A percentile compares a stretch with the other conserved stretches of the same genome.
Evolutionary conservation across 2,329 filamentous ascomycete species (phyloP).

Genomic region (Aspergillus felis): DNA sequence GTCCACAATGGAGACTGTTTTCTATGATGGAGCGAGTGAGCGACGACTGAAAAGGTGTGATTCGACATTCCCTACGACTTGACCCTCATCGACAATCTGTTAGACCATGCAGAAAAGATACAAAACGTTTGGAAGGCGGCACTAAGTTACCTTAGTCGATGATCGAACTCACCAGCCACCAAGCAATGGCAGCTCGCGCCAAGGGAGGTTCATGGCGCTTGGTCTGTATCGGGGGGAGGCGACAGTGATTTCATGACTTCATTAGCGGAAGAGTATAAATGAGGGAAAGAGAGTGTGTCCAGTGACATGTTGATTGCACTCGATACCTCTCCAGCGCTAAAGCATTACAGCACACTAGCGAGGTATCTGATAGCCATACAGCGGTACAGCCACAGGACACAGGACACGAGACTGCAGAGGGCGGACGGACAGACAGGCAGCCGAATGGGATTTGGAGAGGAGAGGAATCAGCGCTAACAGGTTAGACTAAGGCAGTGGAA

Average conservation of each 20-base stretch:
- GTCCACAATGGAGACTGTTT: background rate
- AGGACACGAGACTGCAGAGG: too few species aligned
- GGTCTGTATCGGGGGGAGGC: slow-evolving; percentile 5
- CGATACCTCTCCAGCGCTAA: slow-evolving; percentile 19
- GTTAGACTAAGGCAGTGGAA: background rate
- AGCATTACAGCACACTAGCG: background rate
- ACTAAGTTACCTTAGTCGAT: slow-evolving; percentile 12
- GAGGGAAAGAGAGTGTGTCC: slow-evolving; percentile 14
- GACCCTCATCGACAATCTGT: slow-evolving; percentile 1
- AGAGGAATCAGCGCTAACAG: background rate
- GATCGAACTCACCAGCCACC: slow-evolving; percentile 30
- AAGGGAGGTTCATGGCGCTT: slow-evolving; percentile 26
- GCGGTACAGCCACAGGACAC: background rate
- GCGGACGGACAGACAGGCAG: background rate
- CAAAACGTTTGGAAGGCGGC: slow-evolving; percentile 23
- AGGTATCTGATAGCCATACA: background rate
- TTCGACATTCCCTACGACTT: slow-evolving; percentile 6
- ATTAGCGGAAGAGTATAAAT: slow-evolving; percentile 30
- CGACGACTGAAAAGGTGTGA: background rate
- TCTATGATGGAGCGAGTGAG: background rate
- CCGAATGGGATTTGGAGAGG: background rate
- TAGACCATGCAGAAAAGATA: slow-evolving; percentile 4
- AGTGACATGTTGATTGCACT: slow-evolving; percentile 9
- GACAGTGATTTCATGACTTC: slow-evolving; percentile 17
- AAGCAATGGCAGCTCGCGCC: slow-evolving; percentile 29